Percentiles rank a stretch among this genome's conserved stretches.
Conservation (phyloP, 495 filamentous ascomycete species). For the Daldinia grandis region DNA sequence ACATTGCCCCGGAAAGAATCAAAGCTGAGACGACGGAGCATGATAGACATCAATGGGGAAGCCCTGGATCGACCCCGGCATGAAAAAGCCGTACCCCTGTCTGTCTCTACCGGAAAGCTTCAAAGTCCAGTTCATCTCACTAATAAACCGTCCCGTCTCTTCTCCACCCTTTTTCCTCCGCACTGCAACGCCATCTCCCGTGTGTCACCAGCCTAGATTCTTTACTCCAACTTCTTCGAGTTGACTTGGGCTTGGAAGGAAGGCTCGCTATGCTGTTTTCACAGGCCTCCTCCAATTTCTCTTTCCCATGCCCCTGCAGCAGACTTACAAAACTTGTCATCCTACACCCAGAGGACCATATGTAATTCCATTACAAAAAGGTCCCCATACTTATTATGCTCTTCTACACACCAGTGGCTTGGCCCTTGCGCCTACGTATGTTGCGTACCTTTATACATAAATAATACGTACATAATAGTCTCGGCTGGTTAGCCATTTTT, state of each 20-base stretch:
- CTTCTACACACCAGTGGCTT: background rate
- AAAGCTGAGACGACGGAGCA: slow-evolving; percentile 34
- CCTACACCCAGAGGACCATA: slow-evolving; percentile 24
- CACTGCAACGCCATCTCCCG: slow-evolving; percentile 42
- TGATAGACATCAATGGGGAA: slow-evolving; percentile 22
- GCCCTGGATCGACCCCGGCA: slow-evolving; percentile 28
- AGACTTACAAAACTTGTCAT: slow-evolving; percentile 32
- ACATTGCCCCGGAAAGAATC: slow-evolving; percentile 9
- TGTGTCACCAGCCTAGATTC: slow-evolving; percentile 37
- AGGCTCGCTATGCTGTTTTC: slow-evolving; percentile 20
- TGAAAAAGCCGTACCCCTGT: slow-evolving; percentile 32
- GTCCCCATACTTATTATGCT: slow-evolving; percentile 10
- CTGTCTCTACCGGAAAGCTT: slow-evolving; percentile 28
- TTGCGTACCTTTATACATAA: background rate
- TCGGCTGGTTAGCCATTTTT: slow-evolving; percentile 32
- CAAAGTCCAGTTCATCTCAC: slow-evolving; percentile 21
- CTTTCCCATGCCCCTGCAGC: slow-evolving; percentile 36
- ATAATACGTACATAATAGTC: background rate
- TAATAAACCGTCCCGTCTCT: slow-evolving; percentile 32
- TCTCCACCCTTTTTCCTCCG: slow-evolving; percentile 37
- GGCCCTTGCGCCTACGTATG: slow-evolving; percentile 11
- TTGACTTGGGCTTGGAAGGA: slow-evolving; percentile 19
- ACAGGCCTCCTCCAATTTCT: slow-evolving; percentile 34
- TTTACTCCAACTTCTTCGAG: slow-evolving; percentile 37
- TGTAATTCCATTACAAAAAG: slow-evolving; percentile 9